Base-by-base conservation (phyloP, 2,329 filamentous ascomycete genomes). In the Ophiostoma piceae region DNA sequence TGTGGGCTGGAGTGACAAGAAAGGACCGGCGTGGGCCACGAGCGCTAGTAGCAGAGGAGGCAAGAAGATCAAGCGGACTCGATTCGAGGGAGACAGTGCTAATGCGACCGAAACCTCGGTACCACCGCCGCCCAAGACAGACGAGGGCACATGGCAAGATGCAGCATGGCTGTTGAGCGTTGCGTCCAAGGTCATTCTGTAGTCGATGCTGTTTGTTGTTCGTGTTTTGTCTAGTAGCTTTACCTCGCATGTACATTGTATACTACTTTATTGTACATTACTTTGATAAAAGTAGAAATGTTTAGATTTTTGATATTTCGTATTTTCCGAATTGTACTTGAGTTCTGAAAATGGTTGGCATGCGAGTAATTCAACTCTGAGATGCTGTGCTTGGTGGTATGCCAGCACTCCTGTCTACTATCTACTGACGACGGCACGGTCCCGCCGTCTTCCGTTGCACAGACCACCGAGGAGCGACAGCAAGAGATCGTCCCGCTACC, bases 141-240 rank as follows among this genome's bases (percentile, higher is more conserved):
- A 89, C 68, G 83, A 86, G 62, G 87, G 86, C 19, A 84, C 84
- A 9, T 90, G 88, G 88, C 83, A 85, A 71, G 88, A 90, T 77
- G 88, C 87, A 35, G 87, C 87, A 19, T 91, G 88, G 88, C 77
- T 91, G 66, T 78, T 90, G 69, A 88, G 84, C 73, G 87, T 90
- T 72, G 88, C 87, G 12, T 84, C 84, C 35, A 88, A 87, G 75
- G 84, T 88, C 64, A 79, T 88, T 74, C 81, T 88, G 16, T 62
- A 32, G 14, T 14, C 57, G 14, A 57, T 26, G 16, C 51, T 26
- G n/a, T 26, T 22, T 14, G 11, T 8, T 3, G 9, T 57, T 9
- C 12, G 12, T 35, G 35, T 5, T 26, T 22, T 57, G n/a, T 26
- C 7, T 22, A 22, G 4, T 9, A 54, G 47, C 47, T 12, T 57